Evolutionary conservation across 2,329 filamentous ascomycete genomes (phyloP), one percentile per base, ranked within the genome.

Genomic region (Stemphylium beticola): DNA sequence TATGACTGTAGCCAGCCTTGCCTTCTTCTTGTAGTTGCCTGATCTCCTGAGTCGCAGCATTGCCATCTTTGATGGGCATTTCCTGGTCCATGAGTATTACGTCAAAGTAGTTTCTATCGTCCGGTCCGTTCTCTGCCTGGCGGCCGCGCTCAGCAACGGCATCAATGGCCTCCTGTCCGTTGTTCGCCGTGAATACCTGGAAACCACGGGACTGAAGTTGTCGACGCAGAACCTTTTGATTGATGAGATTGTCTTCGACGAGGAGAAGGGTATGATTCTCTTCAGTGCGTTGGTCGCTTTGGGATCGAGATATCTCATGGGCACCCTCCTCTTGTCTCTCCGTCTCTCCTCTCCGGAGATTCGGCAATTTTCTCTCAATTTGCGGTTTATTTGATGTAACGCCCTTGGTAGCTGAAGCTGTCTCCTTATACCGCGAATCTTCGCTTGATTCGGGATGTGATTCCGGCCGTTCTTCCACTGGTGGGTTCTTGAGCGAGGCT

Each of bases 211-310:
- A 77, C 49, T 77, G 75, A 44, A 80, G 78, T 58, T 82, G 81
- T 61, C 81, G 79, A 12, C 76, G 72, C 24, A 82, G 60, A 22
- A 82, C 80, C 17, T 79, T 79, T 0, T 82, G 73, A 18, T 82
- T 82, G 49, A 82, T 77, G 2, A 75, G 49, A 40, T 82, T 82
- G 55, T 82, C 80, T 55, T 82, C 80, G 0, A 81, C 80, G 0
- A 82, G 65, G 0, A 82, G 70, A 6, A 76, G 51, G 2, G 68
- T 73, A 9, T 60, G 55, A 9, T 62, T 63, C 3, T 48, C 40
- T 17, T 68, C 60, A 3, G 56, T 58, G 4, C 46, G 53, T n/a
- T 58, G 45, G 14, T 57, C 38, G 20, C 57, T 68, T 42, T 73
- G 69, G 10, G 54, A 51, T 33, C 56, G 50, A 2, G 69, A 66